A percentile compares a stretch with the other conserved stretches of the same genome.
phyloP scores from a whole-genome alignment of 805 yeast genomes.

The Candida insectalens region DNA sequence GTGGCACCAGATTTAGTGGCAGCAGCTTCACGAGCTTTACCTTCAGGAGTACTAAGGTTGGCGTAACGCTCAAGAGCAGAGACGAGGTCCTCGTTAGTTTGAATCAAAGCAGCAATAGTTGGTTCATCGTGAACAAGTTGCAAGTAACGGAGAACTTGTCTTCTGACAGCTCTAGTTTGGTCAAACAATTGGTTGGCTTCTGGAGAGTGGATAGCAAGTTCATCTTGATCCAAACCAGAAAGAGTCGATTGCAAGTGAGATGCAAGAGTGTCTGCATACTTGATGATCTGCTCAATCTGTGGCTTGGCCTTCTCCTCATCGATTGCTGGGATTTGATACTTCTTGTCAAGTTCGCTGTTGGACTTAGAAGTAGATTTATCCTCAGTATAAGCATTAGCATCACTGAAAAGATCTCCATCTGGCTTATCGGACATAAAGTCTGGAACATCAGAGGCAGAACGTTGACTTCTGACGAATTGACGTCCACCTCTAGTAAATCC shows the following conservation, averaged over 20 bases:
- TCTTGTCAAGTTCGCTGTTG: conserved; percentile 31
- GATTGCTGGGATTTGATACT: conserved; percentile 57
- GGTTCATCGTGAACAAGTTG: conserved; percentile 82
- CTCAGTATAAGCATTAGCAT: not conserved
- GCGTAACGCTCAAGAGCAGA: conserved; percentile 63
- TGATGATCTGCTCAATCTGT: conserved; percentile 54
- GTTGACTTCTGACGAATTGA: conserved; percentile 3
- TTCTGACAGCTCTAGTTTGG: conserved; percentile 63
- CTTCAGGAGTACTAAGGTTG: conserved; percentile 32
- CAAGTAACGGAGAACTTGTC: conserved; percentile 70
- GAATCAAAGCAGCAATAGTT: conserved; percentile 75
- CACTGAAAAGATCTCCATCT: conserved; percentile 16
- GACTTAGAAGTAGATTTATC: conserved; percentile 8
- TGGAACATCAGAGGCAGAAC: conserved; percentile 16
- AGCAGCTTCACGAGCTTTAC: conserved; percentile 24
- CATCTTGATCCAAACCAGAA: conserved; percentile 31
- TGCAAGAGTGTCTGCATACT: conserved; percentile 68
- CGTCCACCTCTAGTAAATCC: conserved; percentile 2
- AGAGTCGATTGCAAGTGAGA: conserved; percentile 59
- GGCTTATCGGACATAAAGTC: conserved; percentile 47
- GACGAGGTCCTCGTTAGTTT: conserved; percentile 87
- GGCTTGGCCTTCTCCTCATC: conserved; percentile 66
- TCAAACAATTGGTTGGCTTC: conserved; percentile 60
- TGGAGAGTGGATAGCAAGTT: conserved; percentile 53
- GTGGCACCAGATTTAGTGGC: conserved; percentile 31